Conservation (phyloP, 2,329 filamentous ascomycete genomes). For the Botrytis fragariae region DNA sequence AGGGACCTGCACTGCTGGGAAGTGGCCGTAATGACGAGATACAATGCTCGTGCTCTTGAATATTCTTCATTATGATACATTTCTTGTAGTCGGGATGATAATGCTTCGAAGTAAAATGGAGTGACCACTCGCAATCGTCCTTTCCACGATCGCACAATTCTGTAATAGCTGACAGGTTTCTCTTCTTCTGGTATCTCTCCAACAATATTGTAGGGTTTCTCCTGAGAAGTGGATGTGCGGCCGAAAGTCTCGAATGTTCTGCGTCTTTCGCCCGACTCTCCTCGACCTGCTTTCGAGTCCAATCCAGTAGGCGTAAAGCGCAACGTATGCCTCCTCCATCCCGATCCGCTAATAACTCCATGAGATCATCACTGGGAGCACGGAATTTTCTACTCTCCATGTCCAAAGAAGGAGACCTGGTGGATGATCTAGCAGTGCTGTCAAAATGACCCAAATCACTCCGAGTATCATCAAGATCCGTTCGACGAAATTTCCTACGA, state of each 20-base stretch:
- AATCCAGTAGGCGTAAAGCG: not conserved
- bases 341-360: not conserved
- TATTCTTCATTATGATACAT: not conserved
- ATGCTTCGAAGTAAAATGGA: not conserved
- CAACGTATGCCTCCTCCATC: not conserved
- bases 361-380: not conserved
- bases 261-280: not conserved
- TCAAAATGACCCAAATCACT: not conserved
- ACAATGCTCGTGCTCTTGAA: constrained; percentile 11
- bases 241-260: not conserved
- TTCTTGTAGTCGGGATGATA: constrained; percentile 5
- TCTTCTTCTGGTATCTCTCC: not conserved
- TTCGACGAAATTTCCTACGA: constrained; percentile 3
- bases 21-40: not conserved
- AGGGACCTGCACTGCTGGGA: not conserved
- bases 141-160: not conserved
- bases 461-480: not conserved
- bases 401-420: not conserved
- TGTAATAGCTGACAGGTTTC: not conserved
- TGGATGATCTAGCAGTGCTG: not conserved
- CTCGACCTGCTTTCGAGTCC: not conserved
- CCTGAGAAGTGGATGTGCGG: not conserved
- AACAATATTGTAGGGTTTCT: not conserved
- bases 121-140: not conserved
- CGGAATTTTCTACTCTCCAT: not conserved